A percentile compares a stretch with the other conserved stretches of the same genome.
Evolutionary conservation across 192 early-diverging fungal species (phyloP).

Genomic region (Mortierella hygrophila): DNA sequence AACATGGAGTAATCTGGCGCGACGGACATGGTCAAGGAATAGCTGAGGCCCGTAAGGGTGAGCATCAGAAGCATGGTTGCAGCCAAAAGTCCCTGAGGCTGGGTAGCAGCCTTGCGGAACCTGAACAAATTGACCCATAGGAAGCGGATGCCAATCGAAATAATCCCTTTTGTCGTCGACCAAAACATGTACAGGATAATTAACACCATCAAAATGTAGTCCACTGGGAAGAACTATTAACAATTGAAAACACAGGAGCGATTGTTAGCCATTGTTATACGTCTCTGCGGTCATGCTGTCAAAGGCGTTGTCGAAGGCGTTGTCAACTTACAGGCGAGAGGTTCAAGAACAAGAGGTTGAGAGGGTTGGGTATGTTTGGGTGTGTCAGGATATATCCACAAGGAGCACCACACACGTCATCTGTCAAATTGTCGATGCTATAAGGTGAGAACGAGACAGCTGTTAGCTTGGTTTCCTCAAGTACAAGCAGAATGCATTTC

Average conservation of each 20-base stretch:
- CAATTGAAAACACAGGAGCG: too few relatives aligned
- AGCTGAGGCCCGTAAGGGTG: slow-evolving; percentile 67
- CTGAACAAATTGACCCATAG: slow-evolving; percentile 67
- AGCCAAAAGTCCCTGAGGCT: slow-evolving; percentile 72
- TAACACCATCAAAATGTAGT: slow-evolving; percentile 65
- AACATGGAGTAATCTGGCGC: slow-evolving; percentile 73
- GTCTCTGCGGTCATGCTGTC: neutral
- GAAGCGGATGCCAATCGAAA: slow-evolving; percentile 68
- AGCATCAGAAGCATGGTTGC: slow-evolving; percentile 63
- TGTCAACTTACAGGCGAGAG: slow-evolving; percentile 57
- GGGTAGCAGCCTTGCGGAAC: slow-evolving; percentile 62
- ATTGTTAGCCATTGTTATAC: neutral
- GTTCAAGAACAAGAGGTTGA: slow-evolving; percentile 65
- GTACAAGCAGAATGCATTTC: neutral
- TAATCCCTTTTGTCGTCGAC: slow-evolving; percentile 65
- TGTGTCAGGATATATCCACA: slow-evolving; percentile 69
- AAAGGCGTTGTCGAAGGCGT: neutral
- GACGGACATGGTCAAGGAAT: slow-evolving; percentile 66
- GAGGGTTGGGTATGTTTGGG: slow-evolving; percentile 65
- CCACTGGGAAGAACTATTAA: slow-evolving; percentile 65
- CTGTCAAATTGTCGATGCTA: slow-evolving; percentile 65
- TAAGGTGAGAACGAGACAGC: neutral
- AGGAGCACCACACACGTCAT: slow-evolving; percentile 64
- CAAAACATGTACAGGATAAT: slow-evolving; percentile 68
- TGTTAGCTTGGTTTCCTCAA: neutral